phyloP scores from a whole-genome alignment of 2,329 filamentous ascomycete species.

The Xylogone sp. region DNA sequence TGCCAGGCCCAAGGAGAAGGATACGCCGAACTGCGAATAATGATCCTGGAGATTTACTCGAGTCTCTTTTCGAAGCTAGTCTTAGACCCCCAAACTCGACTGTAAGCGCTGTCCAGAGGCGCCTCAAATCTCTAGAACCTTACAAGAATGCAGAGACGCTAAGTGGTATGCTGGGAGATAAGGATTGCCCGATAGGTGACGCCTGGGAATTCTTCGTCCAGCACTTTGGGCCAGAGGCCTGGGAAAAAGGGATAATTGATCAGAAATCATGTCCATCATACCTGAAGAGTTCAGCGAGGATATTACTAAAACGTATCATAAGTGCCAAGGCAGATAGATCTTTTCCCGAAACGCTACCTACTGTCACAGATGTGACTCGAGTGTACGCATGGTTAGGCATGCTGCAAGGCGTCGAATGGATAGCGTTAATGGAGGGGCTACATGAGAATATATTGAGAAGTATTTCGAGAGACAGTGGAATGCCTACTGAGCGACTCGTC shows the following conservation, averaged over 20 bases:
- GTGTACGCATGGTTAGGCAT: conserved; percentile 20
- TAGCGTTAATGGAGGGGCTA: conserved; percentile 18
- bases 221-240: conserved; percentile 24
- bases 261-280: conserved; percentile 12
- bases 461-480: background rate
- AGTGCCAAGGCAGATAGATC: conserved; percentile 15
- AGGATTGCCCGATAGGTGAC: conserved; percentile 12
- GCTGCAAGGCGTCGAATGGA: conserved; percentile 21
- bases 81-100: conserved; percentile 10
- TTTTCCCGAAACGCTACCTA: conserved; percentile 18
- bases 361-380: conserved; percentile 21
- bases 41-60: conserved; percentile 21
- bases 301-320: conserved; percentile 17
- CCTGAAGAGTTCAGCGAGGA: conserved; percentile 10
- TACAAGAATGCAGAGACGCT: conserved; percentile 23
- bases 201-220: conserved; percentile 27
- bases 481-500: conserved; percentile 11
- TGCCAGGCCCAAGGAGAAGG: conserved; percentile 5
- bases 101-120: conserved; percentile 2
- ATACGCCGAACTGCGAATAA: background rate
- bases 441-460: conserved; percentile 16
- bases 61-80: conserved; percentile 26
- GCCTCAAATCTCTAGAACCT: conserved; percentile 14
- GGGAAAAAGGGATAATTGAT: conserved; percentile 8
- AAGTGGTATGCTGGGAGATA: conserved; percentile 20